Conservation (phyloP, 2,329 filamentous ascomycete genomes). For the Keithomyces neogunnii region DNA sequence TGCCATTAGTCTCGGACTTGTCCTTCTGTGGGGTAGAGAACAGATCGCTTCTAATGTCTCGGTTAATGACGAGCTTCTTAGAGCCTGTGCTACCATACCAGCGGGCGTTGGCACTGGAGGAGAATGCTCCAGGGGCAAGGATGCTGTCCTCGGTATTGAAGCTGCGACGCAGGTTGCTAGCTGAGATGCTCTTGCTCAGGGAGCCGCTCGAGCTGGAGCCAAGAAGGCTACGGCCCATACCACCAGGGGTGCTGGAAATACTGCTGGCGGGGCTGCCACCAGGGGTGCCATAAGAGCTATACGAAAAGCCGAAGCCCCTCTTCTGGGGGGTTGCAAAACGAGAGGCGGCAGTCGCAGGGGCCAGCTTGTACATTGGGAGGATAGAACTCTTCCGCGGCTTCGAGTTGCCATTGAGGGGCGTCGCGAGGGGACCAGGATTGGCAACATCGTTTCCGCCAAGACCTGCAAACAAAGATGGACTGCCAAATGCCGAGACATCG, state of each 20-base stretch:
- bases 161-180: conserved; percentile 74
- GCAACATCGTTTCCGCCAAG: conserved; percentile 52
- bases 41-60: conserved; percentile 67
- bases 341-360: conserved; percentile 62
- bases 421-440: conserved; percentile 85
- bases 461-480: conserved; percentile 74
- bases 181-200: conserved; percentile 80
- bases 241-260: conserved; percentile 57
- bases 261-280: conserved; percentile 58
- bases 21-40: conserved; percentile 54
- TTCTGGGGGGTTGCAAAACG: conserved; percentile 79
- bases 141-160: conserved; percentile 81
- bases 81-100: conserved; percentile 61
- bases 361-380: conserved; percentile 79
- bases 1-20: conserved; percentile 31
- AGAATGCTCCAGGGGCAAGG: conserved; percentile 76
- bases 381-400: conserved; percentile 74
- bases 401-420: conserved; percentile 67
- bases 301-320: conserved; percentile 83
- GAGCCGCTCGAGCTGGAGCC: conserved; percentile 60
- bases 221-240: conserved; percentile 56
- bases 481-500: conserved; percentile 84
- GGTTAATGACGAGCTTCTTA: conserved; percentile 90
- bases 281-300: conserved; percentile 84
- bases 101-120: conserved; percentile 54